A percentile compares a stretch with the other conserved stretches of the same genome.
These are phyloP conservation scores for Xylariaceae sp. DNA, from an alignment of 2,329 filamentous ascomycete genomes.

Conservation along the genomic window DNA sequence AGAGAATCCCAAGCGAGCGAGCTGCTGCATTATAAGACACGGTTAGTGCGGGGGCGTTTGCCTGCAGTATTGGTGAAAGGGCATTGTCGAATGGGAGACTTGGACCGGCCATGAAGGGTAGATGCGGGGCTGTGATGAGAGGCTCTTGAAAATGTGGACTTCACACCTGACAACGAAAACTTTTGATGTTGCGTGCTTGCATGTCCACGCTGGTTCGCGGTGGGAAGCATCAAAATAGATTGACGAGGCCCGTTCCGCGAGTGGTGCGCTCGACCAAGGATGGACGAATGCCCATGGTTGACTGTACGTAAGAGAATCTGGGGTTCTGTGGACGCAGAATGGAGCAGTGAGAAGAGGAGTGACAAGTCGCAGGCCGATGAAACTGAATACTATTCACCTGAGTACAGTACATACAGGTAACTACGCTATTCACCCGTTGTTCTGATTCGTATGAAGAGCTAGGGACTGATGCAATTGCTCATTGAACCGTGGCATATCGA, in stretches of 20 bases:
- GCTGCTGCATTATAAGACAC: no score
- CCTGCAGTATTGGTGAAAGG: conserved; percentile 3
- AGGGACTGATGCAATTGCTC: no score
- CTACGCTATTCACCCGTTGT: no score
- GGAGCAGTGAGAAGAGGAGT: conserved; percentile 1
- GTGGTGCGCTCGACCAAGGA: conserved; percentile 10
- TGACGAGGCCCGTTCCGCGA: conserved; percentile 18
- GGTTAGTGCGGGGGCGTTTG: background rate
- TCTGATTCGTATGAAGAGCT: no score
- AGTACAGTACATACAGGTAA: no score
- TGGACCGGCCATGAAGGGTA: background rate
- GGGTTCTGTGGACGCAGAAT: conserved; percentile 2
- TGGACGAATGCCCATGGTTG: conserved; percentile 20
- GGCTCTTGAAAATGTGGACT: conserved; percentile 12
- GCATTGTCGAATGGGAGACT: conserved; percentile 11
- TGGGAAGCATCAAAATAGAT: conserved; percentile 7
- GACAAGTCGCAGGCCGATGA: no score
- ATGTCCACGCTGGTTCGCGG: conserved; percentile 1
- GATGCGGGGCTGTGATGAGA: conserved; percentile 3
- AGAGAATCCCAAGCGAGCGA: background rate
- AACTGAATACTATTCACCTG: no score
- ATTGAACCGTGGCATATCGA: no score
- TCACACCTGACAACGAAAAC: conserved; percentile 19
- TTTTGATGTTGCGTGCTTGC: conserved; percentile 9
- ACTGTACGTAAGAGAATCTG: conserved; percentile 23